These are phyloP conservation scores for Papiliotrema nemorosa DNA, from an alignment of 1,284 basidiomycete species.

Conservation along the genomic window DNA sequence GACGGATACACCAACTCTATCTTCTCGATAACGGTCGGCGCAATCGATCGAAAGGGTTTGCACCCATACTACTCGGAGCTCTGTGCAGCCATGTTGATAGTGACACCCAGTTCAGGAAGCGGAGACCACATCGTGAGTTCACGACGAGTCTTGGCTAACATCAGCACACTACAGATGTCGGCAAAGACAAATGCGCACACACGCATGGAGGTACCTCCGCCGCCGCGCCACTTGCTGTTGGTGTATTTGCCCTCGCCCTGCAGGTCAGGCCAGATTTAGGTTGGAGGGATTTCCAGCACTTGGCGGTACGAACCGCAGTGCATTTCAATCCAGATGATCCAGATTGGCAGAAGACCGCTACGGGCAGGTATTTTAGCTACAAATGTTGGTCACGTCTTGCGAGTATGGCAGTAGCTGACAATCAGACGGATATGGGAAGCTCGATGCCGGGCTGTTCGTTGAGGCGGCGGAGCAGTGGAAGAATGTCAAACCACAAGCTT, in stretches of 20 bases:
- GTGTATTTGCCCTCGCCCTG: slow-evolving; percentile 82
- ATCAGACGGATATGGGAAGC: slow-evolving; percentile 75
- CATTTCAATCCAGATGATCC: slow-evolving; percentile 84
- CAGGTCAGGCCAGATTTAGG: slow-evolving; percentile 84
- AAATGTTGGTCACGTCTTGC: no score
- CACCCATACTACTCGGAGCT: slow-evolving; percentile 97
- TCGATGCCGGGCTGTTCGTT: slow-evolving; percentile 81
- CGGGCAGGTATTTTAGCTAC: slow-evolving; percentile 83
- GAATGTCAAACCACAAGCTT: slow-evolving; percentile 90
- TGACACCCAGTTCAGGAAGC: slow-evolving; percentile 94
- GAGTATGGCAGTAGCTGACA: no score
- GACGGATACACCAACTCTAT: slow-evolving; percentile 99
- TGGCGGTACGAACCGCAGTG: slow-evolving; percentile 75
- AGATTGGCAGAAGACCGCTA: slow-evolving; percentile 86
- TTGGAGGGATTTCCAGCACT: slow-evolving; percentile 95
- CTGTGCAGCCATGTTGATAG: slow-evolving; percentile 94
- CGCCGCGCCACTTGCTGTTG: slow-evolving; percentile 92
- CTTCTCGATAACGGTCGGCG: slow-evolving; percentile 92
- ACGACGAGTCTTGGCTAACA: no score
- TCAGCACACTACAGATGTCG: slow-evolving; percentile 91
- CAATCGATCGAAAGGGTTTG: slow-evolving; percentile 84
- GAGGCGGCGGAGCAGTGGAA: slow-evolving; percentile 77
- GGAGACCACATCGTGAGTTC: slow-evolving; percentile 80
- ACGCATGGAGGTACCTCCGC: slow-evolving; percentile 95
- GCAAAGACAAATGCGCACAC: slow-evolving; percentile 75